Conservation (phyloP, 441 rosid genomes). For the Mallotus japonicus region DNA sequence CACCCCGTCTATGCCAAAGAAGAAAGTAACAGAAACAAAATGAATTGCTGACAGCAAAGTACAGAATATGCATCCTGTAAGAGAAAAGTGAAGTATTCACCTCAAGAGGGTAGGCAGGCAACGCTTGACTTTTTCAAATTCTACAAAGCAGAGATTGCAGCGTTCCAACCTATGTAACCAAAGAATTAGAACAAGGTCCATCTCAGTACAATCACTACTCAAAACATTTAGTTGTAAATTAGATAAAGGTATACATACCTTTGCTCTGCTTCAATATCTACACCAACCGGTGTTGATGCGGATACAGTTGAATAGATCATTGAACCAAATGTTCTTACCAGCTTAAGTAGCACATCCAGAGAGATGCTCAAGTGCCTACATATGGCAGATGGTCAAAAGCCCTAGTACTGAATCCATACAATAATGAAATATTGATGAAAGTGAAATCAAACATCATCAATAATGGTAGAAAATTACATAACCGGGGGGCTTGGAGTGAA, state of each 20-base stretch:
- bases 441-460: neutral
- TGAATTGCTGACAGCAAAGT: neutral
- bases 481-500: no score
- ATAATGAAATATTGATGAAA: constrained; percentile 6
- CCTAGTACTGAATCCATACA: neutral
- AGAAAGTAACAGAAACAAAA: neutral
- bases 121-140: constrained; percentile 82
- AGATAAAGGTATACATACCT: constrained; percentile 46
- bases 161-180: constrained; percentile 69
- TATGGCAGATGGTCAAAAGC: constrained; percentile 9
- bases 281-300: constrained; percentile 81
- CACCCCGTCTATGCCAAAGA: constrained; percentile 60
- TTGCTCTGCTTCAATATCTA: constrained; percentile 96
- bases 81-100: constrained; percentile 34
- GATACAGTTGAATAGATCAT: constrained; percentile 77
- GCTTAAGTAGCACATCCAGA: constrained; percentile 78
- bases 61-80: neutral
- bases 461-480: neutral
- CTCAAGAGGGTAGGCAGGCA: constrained; percentile 61
- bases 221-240: constrained; percentile 10
- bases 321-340: constrained; percentile 76
- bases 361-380: constrained; percentile 79
- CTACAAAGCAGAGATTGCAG: constrained; percentile 76
- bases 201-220: no score
- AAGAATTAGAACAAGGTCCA: constrained; percentile 17